These are phyloP conservation scores for Epichloe bromicola DNA, from an alignment of 2,329 filamentous ascomycete species.

Conservation along the genomic window DNA sequence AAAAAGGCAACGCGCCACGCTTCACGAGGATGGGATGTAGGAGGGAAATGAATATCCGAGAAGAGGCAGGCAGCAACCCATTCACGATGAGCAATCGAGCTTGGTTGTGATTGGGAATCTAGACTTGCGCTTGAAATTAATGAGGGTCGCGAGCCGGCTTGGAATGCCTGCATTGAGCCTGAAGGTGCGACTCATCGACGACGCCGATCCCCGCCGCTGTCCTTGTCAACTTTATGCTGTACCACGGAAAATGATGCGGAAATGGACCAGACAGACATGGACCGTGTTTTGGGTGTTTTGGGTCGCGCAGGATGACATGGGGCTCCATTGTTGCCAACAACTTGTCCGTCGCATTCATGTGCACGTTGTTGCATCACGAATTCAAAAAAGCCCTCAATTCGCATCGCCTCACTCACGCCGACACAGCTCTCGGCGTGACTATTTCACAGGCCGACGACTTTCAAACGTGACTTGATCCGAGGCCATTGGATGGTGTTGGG, in stretches of 20 bases:
- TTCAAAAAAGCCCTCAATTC: no score
- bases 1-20: background rate
- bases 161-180: background rate
- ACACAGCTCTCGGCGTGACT: no score
- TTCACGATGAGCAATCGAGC: background rate
- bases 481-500: no score
- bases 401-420: no score
- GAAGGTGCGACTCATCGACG: background rate
- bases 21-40: background rate
- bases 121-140: background rate
- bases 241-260: background rate
- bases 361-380: no score
- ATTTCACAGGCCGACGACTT: no score
- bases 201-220: background rate
- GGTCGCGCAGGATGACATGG: background rate
- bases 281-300: background rate
- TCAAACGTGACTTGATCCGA: no score
- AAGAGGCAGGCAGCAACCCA: no score
- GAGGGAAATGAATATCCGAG: no score
- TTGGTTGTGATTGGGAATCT: background rate
- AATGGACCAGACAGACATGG: background rate
- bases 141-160: background rate
- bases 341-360: no score
- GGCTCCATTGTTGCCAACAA: background rate
- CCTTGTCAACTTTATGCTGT: background rate